These are phyloP conservation scores for Pseudocercospora crystallina DNA, from an alignment of 2,329 filamentous ascomycete genomes.

Conservation along the genomic window DNA sequence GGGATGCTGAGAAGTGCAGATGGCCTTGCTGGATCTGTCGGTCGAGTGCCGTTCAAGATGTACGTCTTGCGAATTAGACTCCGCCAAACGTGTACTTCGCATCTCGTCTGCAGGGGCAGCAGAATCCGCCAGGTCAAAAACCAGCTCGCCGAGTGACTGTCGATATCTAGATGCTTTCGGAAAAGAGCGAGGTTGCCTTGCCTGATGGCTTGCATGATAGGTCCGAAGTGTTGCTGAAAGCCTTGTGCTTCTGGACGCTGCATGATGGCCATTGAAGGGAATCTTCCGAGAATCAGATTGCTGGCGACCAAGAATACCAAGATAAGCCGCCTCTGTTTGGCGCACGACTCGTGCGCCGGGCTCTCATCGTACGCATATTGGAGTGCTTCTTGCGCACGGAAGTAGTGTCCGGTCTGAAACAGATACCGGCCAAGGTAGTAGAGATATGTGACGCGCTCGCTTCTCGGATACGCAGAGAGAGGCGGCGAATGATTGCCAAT, in stretches of 20 bases:
- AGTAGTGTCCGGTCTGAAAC: constrained; percentile 81
- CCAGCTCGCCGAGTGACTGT: constrained; percentile 63
- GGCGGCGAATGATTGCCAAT: constrained; percentile 82
- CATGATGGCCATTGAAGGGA: constrained; percentile 69
- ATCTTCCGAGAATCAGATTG: constrained; percentile 81
- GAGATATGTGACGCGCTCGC: constrained; percentile 86
- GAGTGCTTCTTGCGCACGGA: constrained; percentile 71
- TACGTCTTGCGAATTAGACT: constrained; percentile 77
- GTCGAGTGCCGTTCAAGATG: constrained; percentile 70
- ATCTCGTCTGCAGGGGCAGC: constrained; percentile 71
- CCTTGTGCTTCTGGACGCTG: constrained; percentile 67
- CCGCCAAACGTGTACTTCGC: constrained; percentile 81
- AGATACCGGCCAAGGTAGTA: constrained; percentile 93
- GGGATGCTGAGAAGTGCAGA: constrained; percentile 74
- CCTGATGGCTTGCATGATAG: constrained; percentile 70
- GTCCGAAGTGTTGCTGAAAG: constrained; percentile 66
- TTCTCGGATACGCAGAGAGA: constrained; percentile 75
- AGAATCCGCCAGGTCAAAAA: constrained; percentile 74
- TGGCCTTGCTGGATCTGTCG: constrained; percentile 42
- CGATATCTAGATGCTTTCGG: constrained; percentile 62
- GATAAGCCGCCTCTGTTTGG: constrained; percentile 72
- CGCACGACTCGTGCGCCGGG: constrained; percentile 46
- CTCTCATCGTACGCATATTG: constrained; percentile 80
- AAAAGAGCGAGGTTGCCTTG: constrained; percentile 74
- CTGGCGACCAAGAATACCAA: constrained; percentile 79